phyloP scores from a whole-genome alignment of 768 basidiomycete genomes.

The Termitomyces sp. region DNA sequence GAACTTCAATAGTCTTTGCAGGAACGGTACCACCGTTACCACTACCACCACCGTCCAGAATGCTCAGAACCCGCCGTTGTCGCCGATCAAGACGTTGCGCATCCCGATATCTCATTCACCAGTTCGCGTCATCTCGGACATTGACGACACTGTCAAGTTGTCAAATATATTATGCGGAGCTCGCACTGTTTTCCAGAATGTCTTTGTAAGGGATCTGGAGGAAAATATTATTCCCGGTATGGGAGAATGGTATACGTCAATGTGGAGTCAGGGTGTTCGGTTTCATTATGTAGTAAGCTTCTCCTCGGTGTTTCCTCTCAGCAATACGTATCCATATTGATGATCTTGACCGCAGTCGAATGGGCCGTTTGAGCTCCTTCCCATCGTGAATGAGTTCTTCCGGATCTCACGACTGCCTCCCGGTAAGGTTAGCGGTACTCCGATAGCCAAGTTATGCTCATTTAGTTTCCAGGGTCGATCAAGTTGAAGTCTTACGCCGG shows the following conservation, averaged over 20 bases:
- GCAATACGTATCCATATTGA: not conserved
- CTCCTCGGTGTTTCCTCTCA: not conserved
- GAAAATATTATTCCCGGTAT: conserved; percentile 81
- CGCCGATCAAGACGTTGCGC: conserved; percentile 23
- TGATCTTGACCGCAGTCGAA: conserved; percentile 50
- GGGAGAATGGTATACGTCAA: conserved; percentile 67
- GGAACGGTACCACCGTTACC: not conserved
- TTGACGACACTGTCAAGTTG: conserved; percentile 88
- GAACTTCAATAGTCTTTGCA: not conserved
- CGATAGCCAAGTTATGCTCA: not conserved
- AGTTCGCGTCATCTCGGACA: conserved; percentile 83
- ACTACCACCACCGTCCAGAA: not conserved
- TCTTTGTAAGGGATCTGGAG: conserved; percentile 80
- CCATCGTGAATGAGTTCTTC: conserved; percentile 75
- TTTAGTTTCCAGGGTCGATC: conserved; percentile 50
- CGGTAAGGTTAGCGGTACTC: conserved; percentile 28
- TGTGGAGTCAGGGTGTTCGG: conserved; percentile 66
- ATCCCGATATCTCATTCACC: conserved; percentile 55
- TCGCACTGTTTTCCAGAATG: conserved; percentile 80
- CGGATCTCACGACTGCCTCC: conserved; percentile 59
- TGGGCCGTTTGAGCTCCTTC: conserved; percentile 79
- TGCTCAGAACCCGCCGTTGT: not conserved
- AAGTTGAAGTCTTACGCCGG: conserved; percentile 83
- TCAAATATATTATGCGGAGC: conserved; percentile 78
- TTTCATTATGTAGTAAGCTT: conserved; percentile 88